Base-by-base conservation (phyloP, 306 rosid genomes). In the Coriaria nepalensis region DNA sequence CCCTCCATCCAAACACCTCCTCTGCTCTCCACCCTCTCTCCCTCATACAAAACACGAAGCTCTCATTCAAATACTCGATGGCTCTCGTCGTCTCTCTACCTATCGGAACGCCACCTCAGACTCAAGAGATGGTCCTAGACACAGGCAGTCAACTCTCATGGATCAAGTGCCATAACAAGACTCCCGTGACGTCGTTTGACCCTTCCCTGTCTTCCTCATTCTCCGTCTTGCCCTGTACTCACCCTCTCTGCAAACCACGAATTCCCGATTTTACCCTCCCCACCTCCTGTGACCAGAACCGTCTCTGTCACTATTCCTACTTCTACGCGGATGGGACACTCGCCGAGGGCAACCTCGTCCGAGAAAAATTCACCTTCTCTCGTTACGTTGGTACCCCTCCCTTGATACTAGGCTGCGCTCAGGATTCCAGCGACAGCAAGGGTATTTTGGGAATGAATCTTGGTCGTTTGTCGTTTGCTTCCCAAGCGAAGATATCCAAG, bases 361-460 rank as follows among this genome's bases (percentile, higher is more conserved):
- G 73, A 9, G 97, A 90, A 47, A 90, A 73, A 47, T 58, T 90
- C 10, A 34, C 71, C 6, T 65, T 84, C 43, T 68, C 95, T 0
- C 55, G 44, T 65, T 66, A 93, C 78, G 32, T 65, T 12, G 20
- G 51, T 42, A 90, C 97, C 68, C 92, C 93, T 58, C 92, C 97
- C 0, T 47, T 84, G 1, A 55, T 67, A 6, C 92, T 90, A 4
- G 97, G 97, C 2, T 90, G 97, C 43, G 74, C 97, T 14, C 49
- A 76, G 0, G 75, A 61, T 29, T 53, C 90, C 13, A 55, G 42
- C 1, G 94, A 84, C 13, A 37, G 53, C 60, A 50, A 57, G 79
- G 97, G 97, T n/a, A 90, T 90, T 67, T 72, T 90, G 78, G 97
- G 97, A 35, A 90, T 90, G 93, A 90, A 90, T 0, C 59, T 48